Conservation (phyloP, 208 protist genomes). For the Leishmania lainsoni region DNA sequence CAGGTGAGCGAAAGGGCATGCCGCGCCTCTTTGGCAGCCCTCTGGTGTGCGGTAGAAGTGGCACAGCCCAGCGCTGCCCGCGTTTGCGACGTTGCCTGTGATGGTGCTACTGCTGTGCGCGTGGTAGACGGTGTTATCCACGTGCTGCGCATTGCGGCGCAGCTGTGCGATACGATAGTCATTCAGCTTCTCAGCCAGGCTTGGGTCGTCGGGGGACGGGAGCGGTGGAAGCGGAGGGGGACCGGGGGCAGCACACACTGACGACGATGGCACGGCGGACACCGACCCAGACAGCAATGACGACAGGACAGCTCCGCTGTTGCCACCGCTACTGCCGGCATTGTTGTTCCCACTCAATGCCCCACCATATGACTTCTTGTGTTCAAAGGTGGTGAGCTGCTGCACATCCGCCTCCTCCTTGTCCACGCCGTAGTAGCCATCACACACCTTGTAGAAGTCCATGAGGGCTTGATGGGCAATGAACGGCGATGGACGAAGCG, state of each 20-base stretch:
- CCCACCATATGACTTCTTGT: conserved; percentile 2
- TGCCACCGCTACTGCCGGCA: conserved; percentile 11
- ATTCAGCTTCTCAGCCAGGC: conserved; percentile 44
- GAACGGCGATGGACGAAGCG: conserved; percentile 56
- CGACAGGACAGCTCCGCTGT: conserved; percentile 2
- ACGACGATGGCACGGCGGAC: conserved; percentile 1
- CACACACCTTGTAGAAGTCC: conserved; percentile 73
- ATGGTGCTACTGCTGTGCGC: background rate
- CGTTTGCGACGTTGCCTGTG: background rate
- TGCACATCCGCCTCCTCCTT: conserved; percentile 35
- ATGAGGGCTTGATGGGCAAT: conserved; percentile 75
- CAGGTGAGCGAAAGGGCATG: conserved; percentile 73
- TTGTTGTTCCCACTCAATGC: conserved; percentile 3
- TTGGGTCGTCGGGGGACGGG: conserved; percentile 32
- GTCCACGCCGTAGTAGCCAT: conserved; percentile 67
- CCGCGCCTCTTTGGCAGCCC: conserved; percentile 61
- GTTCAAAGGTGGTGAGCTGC: conserved; percentile 30
- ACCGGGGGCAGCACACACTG: background rate
- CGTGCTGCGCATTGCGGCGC: conserved; percentile 67
- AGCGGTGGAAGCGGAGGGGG: conserved; percentile 6
- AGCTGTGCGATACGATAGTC: conserved; percentile 80
- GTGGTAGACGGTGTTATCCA: conserved; percentile 55
- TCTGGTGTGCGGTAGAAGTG: conserved; percentile 70
- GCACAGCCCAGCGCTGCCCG: conserved; percentile 29
- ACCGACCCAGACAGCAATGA: conserved; percentile 1